Percentiles rank a stretch among this genome's conserved stretches.
These are phyloP conservation scores for Yarrowia galli DNA, from an alignment of 1,139 yeast species.

Conservation along the genomic window DNA sequence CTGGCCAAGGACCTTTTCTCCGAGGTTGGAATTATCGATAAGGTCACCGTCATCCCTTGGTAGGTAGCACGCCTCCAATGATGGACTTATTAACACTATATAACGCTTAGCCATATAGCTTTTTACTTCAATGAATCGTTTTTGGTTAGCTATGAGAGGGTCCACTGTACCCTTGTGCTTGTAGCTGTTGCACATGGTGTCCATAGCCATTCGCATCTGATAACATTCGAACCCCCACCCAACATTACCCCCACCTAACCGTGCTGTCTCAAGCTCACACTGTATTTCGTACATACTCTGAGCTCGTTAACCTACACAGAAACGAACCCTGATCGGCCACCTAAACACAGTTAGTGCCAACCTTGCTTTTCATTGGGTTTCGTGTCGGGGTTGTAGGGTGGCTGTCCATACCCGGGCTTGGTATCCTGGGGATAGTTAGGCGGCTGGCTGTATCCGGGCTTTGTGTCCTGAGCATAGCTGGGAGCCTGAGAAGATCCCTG, in stretches of 20 bases:
- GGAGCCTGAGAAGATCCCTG: constrained; percentile 8
- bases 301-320: neutral
- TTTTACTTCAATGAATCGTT: too few relatives aligned
- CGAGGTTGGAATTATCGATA: constrained; percentile 2
- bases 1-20: constrained; percentile 36
- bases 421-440: constrained; percentile 12
- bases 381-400: constrained; percentile 14
- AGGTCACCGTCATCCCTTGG: constrained; percentile 27
- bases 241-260: neutral
- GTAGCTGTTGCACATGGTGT: too few relatives aligned
- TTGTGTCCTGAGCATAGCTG: neutral
- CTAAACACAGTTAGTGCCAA: constrained; percentile 14
- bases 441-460: constrained; percentile 6
- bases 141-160: too few relatives aligned
- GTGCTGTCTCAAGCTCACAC: too few relatives aligned
- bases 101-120: neutral
- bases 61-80: neutral
- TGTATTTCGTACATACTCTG: too few relatives aligned
- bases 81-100: neutral
- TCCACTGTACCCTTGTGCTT: too few relatives aligned
- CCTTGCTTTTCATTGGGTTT: constrained; percentile 36
- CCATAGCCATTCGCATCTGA: too few relatives aligned
- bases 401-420: constrained; percentile 22
- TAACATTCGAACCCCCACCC: too few relatives aligned
- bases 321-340: neutral